Conservation (phyloP, 371 early-diverging fungal species). For the Catenaria anguillulae region DNA sequence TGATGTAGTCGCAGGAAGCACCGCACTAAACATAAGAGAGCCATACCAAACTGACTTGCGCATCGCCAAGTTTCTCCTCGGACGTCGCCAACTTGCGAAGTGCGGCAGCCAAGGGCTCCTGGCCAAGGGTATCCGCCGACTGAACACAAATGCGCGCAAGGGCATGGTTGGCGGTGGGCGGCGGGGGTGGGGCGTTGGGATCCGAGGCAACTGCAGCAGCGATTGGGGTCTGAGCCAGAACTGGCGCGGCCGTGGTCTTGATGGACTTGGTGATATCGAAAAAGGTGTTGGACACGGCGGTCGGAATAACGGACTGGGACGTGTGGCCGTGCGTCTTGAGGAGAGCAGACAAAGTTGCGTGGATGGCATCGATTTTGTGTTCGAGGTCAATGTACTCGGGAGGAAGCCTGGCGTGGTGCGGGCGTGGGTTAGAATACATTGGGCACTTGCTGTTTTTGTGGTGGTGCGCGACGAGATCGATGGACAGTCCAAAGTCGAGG, state of each 20-base stretch:
- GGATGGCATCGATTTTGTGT: conserved; percentile 19
- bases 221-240: background rate
- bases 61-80: conserved; percentile 66
- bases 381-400: conserved; percentile 69
- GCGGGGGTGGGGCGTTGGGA: background rate
- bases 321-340: background rate
- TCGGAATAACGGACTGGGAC: background rate
- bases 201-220: background rate
- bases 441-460: too few relatives aligned
- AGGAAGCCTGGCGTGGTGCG: too few relatives aligned
- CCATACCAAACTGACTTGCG: conserved; percentile 48
- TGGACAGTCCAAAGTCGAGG: too few relatives aligned
- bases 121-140: background rate
- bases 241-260: background rate
- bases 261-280: background rate
- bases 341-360: background rate
- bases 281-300: background rate
- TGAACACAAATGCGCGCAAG: background rate
- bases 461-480: too few relatives aligned
- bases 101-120: conserved; percentile 42
- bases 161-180: background rate
- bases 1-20: too few relatives aligned
- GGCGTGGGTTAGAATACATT: too few relatives aligned
- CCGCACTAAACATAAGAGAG: too few relatives aligned
- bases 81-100: conserved; percentile 63